Percentiles rank a stretch among this genome's conserved stretches.
These are phyloP conservation scores for Chalciporus chontae DNA, from an alignment of 768 basidiomycete species.

Conservation along the genomic window DNA sequence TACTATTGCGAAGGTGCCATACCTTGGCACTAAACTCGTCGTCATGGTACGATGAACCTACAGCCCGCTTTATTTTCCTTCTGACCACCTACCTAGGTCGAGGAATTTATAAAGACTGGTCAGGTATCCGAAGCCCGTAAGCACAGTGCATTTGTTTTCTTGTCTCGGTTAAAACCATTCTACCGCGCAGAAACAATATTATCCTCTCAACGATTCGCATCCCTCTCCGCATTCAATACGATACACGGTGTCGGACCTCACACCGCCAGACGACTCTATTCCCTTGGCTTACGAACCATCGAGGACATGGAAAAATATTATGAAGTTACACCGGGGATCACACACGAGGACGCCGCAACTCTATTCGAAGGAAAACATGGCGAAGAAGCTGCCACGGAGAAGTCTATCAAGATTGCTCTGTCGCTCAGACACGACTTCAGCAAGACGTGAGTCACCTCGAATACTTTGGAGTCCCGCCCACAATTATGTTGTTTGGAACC, in stretches of 20 bases:
- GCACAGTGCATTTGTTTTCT: slow-evolving; percentile 12
- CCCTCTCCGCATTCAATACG: slow-evolving; percentile 55
- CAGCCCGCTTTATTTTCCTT: background rate
- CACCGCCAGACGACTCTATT: slow-evolving; percentile 65
- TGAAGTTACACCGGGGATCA: slow-evolving; percentile 36
- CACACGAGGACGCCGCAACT: slow-evolving; percentile 19
- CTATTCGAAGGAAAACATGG: slow-evolving; percentile 18
- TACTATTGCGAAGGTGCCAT: slow-evolving; percentile 43
- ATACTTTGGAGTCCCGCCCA: no score
- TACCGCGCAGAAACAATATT: slow-evolving; percentile 41
- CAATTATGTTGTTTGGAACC: no score
- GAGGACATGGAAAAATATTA: slow-evolving; percentile 69
- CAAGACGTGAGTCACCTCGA: slow-evolving; percentile 34
- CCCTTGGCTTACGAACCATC: slow-evolving; percentile 61
- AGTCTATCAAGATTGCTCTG: slow-evolving; percentile 55
- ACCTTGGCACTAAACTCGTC: slow-evolving; percentile 47
- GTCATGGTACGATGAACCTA: slow-evolving; percentile 39
- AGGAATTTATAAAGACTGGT: slow-evolving; percentile 56
- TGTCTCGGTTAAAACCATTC: background rate
- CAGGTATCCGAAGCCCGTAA: slow-evolving; percentile 56
- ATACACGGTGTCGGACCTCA: slow-evolving; percentile 73
- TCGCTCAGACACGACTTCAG: slow-evolving; percentile 56
- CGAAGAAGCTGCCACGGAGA: slow-evolving; percentile 30
- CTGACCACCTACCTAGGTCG: slow-evolving; percentile 40
- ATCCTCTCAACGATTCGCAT: slow-evolving; percentile 49